A percentile compares a stretch with the other conserved stretches of the same genome.
Evolutionary conservation across 768 basidiomycete species (phyloP).

Genomic region (Saitozyma sp.): DNA sequence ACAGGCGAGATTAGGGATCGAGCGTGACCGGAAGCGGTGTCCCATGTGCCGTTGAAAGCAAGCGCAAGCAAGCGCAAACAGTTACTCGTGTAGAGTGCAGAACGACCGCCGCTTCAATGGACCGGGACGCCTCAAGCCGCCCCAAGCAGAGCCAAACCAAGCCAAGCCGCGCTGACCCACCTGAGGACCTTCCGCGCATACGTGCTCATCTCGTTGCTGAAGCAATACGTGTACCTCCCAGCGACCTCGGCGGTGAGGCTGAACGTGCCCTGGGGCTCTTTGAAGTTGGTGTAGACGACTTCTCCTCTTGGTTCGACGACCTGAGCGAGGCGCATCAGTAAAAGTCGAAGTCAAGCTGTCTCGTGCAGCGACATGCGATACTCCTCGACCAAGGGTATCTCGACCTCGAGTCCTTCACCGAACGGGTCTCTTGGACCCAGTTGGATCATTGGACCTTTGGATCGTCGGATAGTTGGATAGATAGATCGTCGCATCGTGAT

Average conservation of each 20-base stretch:
- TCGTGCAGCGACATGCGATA: too few relatives aligned
- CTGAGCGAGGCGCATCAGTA: slow-evolving; percentile 54
- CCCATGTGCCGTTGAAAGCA: too few relatives aligned
- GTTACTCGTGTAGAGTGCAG: too few relatives aligned
- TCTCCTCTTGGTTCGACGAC: slow-evolving; percentile 72
- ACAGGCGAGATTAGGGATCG: background rate
- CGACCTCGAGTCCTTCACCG: too few relatives aligned
- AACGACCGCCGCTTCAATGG: too few relatives aligned
- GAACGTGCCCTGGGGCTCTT: slow-evolving; percentile 83
- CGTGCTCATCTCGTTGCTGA: slow-evolving; percentile 98
- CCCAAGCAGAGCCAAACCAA: too few relatives aligned
- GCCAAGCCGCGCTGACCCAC: slow-evolving; percentile 55
- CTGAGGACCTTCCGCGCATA: slow-evolving; percentile 93
- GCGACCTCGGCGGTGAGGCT: slow-evolving; percentile 84
- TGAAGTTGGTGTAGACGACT: slow-evolving; percentile 74
- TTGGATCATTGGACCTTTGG: too few relatives aligned
- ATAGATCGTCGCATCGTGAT: background rate
- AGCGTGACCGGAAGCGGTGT: background rate
- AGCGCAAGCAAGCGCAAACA: too few relatives aligned
- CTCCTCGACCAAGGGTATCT: too few relatives aligned
- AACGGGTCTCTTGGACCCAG: too few relatives aligned
- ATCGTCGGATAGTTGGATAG: too few relatives aligned
- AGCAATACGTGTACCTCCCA: slow-evolving; percentile 91
- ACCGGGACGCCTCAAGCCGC: too few relatives aligned
- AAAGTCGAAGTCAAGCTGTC: background rate